Evolutionary conservation across 352 stramenopile species (phyloP), one percentile per base, ranked within the genome.

Genomic region (Blastocystis sp.): DNA sequence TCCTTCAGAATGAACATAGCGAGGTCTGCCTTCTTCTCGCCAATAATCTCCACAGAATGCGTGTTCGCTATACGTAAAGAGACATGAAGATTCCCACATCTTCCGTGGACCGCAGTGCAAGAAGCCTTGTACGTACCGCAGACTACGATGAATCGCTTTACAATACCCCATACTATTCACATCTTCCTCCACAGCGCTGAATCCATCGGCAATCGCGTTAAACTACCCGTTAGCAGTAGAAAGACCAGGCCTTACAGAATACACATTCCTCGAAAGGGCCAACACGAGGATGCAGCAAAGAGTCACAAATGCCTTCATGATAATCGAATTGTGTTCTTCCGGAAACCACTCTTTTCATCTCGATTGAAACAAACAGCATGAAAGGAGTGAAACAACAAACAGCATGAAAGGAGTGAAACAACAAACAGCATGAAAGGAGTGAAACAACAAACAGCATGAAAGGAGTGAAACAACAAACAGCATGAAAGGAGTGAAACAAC

Each of bases 371-470:
- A 34, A 34, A 14, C 48, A 56, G 48, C 14, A 14, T 52, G 79
- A 88, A 79, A 88, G 67, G 95, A 91, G 28, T 34, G 28, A 34
- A 34, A 34, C 28, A 34, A 34, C 28, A 34, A 34, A 14, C 48
- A 56, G 48, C 14, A 14, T 56, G 48, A 14, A 56, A 56, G 48
- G 48, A 56, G 48, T 7, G 48, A 14, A 56, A 56, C 14, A 56
- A 56, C 28, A 34, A 34, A 34, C 28, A 34, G 28, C 28, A 34
- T 34, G 48, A 17, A 56, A 14, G 14, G 48, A 56, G 48, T 56
- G 48, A 56, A 14, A 56, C 5, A 56, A 56, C 5, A 14, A 56
- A 14, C 5, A 56, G 14, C 5, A 14, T 52, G 79, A 88, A 79
- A 88, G 67, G 95, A 91, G 28, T 34, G 28, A 34, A 34, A 34